Percentiles rank a stretch among this genome's conserved stretches.
Evolutionary conservation across 768 basidiomycete species (phyloP).

Genomic region (Calocybe cyanea): DNA sequence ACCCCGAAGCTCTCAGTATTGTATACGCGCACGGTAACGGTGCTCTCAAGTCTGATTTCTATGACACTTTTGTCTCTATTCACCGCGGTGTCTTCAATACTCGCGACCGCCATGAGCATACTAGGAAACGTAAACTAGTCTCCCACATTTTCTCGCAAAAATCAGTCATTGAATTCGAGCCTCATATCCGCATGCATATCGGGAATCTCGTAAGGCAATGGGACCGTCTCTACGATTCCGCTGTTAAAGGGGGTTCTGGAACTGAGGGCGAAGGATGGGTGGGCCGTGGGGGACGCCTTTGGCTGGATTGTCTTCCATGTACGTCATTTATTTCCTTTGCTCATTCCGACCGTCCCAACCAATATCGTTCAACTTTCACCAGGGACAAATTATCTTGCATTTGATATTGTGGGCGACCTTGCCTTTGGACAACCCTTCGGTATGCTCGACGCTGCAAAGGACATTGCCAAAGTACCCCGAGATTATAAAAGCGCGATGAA

Average conservation of each 20-base stretch:
- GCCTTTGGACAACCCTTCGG: constrained; percentile 88
- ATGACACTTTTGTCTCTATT: constrained; percentile 76
- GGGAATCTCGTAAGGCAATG: constrained; percentile 62
- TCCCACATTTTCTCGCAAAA: constrained; percentile 84
- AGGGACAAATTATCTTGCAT: constrained; percentile 56
- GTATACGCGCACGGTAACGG: constrained; percentile 85
- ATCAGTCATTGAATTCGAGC: constrained; percentile 83
- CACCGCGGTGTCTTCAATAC: constrained; percentile 74
- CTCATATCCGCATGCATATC: constrained; percentile 64
- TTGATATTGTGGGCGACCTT: constrained; percentile 80
- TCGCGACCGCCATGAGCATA: constrained; percentile 71
- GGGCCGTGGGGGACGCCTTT: constrained; percentile 59
- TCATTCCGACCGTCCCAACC: no score
- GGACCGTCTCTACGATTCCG: constrained; percentile 62
- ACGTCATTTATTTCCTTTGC: constrained; percentile 19
- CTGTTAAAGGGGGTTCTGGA: constrained; percentile 53
- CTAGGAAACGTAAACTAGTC: constrained; percentile 89
- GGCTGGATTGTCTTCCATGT: constrained; percentile 76
- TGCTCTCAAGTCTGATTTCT: constrained; percentile 76
- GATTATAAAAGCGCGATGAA: constrained; percentile 52
- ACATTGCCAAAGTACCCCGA: constrained; percentile 66
- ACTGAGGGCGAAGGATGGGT: constrained; percentile 63
- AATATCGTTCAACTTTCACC: not conserved
- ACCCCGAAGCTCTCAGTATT: constrained; percentile 69
- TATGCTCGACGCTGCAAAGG: constrained; percentile 74